Base-by-base conservation (phyloP, 1,284 basidiomycete genomes). In the Ceratobasidium sp. region DNA sequence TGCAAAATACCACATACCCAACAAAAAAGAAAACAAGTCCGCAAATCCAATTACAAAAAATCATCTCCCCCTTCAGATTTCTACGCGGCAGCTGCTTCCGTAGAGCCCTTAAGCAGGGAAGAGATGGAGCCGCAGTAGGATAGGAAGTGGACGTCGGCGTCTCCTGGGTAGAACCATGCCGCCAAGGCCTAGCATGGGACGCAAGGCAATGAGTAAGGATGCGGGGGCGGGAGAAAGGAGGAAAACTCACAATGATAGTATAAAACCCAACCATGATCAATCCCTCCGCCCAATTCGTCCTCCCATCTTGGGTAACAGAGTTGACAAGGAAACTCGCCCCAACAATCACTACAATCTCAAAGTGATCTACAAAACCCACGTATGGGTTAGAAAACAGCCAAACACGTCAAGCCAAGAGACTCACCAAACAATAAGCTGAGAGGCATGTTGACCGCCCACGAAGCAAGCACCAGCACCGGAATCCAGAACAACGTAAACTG, bases 271-370 rank as follows among this genome's bases (percentile, higher is more conserved):
- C 57, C 74, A 73, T 75, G 21, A 75, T 63, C 47, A 75, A 21
- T 13, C 74, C 74, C 38, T 75, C 74, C 5, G 64, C 70, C 74
- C 74, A 75, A 38, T 75, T 75, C 9, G 71, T 75, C 47, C 58
- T 63, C 11, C 43, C 58, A 46, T 75, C 74, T 26, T 73, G 71
- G 14, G 74, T 75, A 26, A 75, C 67, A 8, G 63, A 75, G 43
- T 75, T 75, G 35, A 75, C 74, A 16, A 73, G 41, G 61, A 75
- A 75, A 30, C 62, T 73, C 8, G 71, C 52, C 11, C 71, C 74
- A 23, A 75, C 54, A 9, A 75, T 46, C 7, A 59, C 32, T 16
- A 54, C 64, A 23, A 75, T 26, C 58, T 75, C 74, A 26, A 69
- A 69, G 23, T 73, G 52, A 46, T 73, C 35, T 38, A 11, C 11